Percentiles rank a stretch among this genome's conserved stretches.
Evolutionary conservation across 805 yeast genomes (phyloP).

Genomic region (Metschnikowia picachoensis): DNA sequence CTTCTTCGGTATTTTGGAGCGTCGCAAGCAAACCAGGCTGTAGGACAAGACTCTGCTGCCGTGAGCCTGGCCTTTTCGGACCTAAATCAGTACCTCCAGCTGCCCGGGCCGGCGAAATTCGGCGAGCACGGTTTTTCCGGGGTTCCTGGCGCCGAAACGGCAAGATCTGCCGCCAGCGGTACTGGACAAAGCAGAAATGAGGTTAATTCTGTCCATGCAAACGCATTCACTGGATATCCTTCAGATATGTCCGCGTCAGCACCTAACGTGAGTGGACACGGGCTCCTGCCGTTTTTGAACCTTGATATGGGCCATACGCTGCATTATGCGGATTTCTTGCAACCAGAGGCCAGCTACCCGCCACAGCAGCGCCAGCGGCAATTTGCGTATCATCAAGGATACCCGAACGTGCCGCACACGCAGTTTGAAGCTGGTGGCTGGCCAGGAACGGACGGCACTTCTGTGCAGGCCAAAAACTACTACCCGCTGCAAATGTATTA

Average conservation of each 20-base stretch:
- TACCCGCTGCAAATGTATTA: not conserved
- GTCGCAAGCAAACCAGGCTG: not conserved
- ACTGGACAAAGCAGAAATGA: no score
- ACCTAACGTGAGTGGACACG: not conserved
- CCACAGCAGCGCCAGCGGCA: conserved; percentile 33
- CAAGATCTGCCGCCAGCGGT: no score
- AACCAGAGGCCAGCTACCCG: conserved; percentile 19
- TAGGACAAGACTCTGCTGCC: not conserved
- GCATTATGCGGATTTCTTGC: conserved; percentile 28
- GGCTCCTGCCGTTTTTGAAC: conserved; percentile 7
- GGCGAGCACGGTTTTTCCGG: not conserved
- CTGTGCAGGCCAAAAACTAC: not conserved
- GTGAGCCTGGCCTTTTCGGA: conserved; percentile 3
- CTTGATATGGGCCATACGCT: conserved; percentile 19
- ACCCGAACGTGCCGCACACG: not conserved
- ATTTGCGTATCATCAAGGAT: conserved; percentile 6
- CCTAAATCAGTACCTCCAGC: conserved; percentile 9
- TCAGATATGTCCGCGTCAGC: not conserved
- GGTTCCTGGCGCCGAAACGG: no score
- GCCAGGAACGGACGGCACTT: no score
- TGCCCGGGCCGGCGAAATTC: not conserved
- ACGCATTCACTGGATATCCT: no score
- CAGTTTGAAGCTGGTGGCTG: not conserved
- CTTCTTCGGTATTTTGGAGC: conserved; percentile 3
- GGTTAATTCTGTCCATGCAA: no score